Evolutionary conservation across 768 basidiomycete genomes (phyloP), one percentile per base, ranked within the genome.

Genomic region (Mycena haematopus): DNA sequence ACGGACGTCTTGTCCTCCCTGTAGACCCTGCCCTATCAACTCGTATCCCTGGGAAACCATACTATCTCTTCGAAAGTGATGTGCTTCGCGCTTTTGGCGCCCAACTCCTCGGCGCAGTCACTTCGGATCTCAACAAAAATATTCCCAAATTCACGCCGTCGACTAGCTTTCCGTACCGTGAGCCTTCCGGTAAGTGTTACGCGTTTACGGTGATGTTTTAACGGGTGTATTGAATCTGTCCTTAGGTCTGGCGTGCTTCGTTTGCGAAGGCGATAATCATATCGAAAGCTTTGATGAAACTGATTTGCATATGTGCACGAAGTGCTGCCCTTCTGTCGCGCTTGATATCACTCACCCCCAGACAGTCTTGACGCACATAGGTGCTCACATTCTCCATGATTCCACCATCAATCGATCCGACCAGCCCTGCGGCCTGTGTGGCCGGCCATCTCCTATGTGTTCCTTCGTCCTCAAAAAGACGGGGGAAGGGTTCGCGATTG

Each of bases 371-470:
- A 65, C 72, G 15, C 75, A 76, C 44, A 68, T 71, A 3, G 73
- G 67, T 5, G 56, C 70, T 5, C 74, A 75, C 61, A 70, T 75
- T 29, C 71, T 74, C 15, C 35, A 68, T 52, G 73, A 74, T 50
- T 36, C 65, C 7, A n/a, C 17, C 6, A 15, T 42, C 19, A 0
- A 38, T 21, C 8, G 29, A 72, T 59, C 60, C 3, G 25, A 19
- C 6, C 65, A 69, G 38, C 70, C 66, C 1, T 76, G 75, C 52
- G 70, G 75, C 1, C 52, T 75, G 2, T 76, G 74, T 53, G 60
- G 65, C 17, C 68, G 71, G 0, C 22, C 14, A 0, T 27, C 27
- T 7, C 14, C 40, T 29, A 51, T 59, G 40, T 59, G 49, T 19
- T n/a, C 19, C 1, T 44, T 52, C 17, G 3, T 17, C 13, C 50